Conservation (phyloP, 306 rosid genomes). For the Fragaria vesca region DNA sequence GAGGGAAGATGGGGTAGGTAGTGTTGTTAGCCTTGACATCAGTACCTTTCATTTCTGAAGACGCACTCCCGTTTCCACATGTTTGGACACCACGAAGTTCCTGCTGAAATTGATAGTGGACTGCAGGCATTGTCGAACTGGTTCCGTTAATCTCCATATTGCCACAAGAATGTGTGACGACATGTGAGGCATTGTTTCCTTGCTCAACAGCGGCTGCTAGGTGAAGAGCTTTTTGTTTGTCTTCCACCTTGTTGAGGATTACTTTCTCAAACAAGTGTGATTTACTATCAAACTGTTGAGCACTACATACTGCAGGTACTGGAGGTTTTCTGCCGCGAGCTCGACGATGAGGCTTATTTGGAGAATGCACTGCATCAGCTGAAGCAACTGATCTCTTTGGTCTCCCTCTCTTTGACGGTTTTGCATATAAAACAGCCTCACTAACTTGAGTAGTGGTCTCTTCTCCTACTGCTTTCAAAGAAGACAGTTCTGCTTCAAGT, state of each 20-base stretch:
- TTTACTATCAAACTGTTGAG: conserved; percentile 22
- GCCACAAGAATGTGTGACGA: conserved; percentile 6
- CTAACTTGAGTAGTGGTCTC: conserved; percentile 26
- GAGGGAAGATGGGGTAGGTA: conserved; percentile 13
- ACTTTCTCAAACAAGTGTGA: conserved; percentile 40
- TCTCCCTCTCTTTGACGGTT: conserved; percentile 48
- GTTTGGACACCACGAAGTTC: conserved; percentile 28
- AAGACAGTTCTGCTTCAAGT: conserved; percentile 44
- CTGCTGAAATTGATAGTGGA: conserved; percentile 26
- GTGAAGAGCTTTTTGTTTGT: conserved; percentile 17
- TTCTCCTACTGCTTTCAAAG: conserved; percentile 35
- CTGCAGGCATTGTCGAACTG: conserved; percentile 22
- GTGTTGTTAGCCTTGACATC: conserved; percentile 21
- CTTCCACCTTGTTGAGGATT: conserved; percentile 32
- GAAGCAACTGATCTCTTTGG: conserved; percentile 32
- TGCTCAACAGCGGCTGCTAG: conserved; percentile 8
- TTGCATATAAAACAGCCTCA: conserved; percentile 20
- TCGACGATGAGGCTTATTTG: conserved; percentile 21
- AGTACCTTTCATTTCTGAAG: conserved; percentile 17
- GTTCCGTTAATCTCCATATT: conserved; percentile 20
- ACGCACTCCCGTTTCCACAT: conserved; percentile 17
- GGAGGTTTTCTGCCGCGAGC: conserved; percentile 30
- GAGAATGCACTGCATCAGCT: conserved; percentile 23
- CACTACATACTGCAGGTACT: conserved; percentile 15
- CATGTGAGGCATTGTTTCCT: conserved; percentile 22